Base-by-base conservation (phyloP, 192 early-diverging fungal species). In the Coemansia asiatica region DNA sequence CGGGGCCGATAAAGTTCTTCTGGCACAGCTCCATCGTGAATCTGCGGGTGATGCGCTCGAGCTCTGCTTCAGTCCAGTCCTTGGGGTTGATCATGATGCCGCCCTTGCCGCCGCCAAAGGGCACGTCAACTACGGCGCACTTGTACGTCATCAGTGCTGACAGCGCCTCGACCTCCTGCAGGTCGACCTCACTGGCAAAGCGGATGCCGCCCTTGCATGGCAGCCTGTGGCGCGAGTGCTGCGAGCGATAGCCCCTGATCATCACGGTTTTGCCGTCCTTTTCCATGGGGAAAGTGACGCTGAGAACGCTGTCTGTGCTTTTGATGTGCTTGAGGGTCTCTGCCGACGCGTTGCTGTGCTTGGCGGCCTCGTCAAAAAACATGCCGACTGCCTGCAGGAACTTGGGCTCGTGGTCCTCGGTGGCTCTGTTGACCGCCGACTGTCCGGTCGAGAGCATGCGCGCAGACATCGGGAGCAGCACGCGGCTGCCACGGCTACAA, bases 71-170 rank as follows among this genome's bases (percentile, higher is more conserved):
- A 19, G 90, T 90, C 73, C 86, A 93, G 59, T 90, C 86, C 69
- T 85, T 88, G 31, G 91, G 91, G 71, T 93, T 83, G 59, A 93
- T 86, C 77, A 86, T 88, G 64, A 93, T 88, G 58, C 91, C 91
- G 69, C 91, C 91, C 77, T 93, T 93, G 65, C 90, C 91, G 35
- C 78, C 75, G 59, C 88, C 87, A 83, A 87, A 93, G 56, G 91
- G 91, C 63, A 93, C 91, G 67, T 93, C 90, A 22, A 93, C 90
- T 15, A 91, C 89, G 35, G 91, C 91, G 67, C 90, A 91, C 81
- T 93, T 93, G 81, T 85, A 93, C 35, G 91, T 91, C 91, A 93
- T 93, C 54, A 93, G 76, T 10, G 90, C 87, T 18, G 91, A 90
- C 53, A 93, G 83, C 9, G 91, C 91, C 71, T 90, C 87, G 21